Percentiles rank a stretch among this genome's conserved stretches.
Evolutionary conservation across 352 stramenopile species (phyloP).

Genomic region (Globisporangium heterothallicum): DNA sequence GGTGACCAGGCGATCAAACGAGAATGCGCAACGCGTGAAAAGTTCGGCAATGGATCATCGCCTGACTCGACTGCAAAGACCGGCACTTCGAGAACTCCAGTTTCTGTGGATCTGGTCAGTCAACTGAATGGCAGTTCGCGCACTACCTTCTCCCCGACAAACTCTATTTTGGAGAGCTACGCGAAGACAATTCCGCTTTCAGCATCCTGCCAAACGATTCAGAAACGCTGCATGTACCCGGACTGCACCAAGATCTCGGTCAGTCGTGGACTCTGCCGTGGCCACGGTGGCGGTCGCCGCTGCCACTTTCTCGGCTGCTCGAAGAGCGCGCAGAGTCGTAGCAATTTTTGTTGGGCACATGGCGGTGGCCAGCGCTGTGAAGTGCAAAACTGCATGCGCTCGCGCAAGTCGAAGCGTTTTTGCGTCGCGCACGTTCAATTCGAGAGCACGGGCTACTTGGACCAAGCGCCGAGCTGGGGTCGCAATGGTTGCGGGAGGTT

Average conservation of each 20-base stretch:
- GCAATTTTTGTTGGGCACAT: slow-evolving; percentile 65
- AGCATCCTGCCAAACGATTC: slow-evolving; percentile 42
- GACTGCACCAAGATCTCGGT: slow-evolving; percentile 65
- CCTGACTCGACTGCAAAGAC: slow-evolving; percentile 9
- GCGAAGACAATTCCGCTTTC: slow-evolving; percentile 33
- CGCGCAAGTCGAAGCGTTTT: slow-evolving; percentile 58
- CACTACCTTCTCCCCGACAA: neutral
- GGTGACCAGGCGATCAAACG: neutral
- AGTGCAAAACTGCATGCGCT: slow-evolving; percentile 53
- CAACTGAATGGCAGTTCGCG: neutral
- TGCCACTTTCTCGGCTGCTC: slow-evolving; percentile 55
- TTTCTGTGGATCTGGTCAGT: neutral
- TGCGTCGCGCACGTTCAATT: slow-evolving; percentile 53
- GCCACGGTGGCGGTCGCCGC: slow-evolving; percentile 58
- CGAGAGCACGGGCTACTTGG: slow-evolving; percentile 10
- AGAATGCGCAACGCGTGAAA: neutral
- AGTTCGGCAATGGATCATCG: neutral
- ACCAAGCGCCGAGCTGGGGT: too few species aligned
- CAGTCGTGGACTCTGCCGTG: slow-evolving; percentile 55
- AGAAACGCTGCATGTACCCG: slow-evolving; percentile 56
- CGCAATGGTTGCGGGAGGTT: neutral
- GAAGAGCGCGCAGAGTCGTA: slow-evolving; percentile 66
- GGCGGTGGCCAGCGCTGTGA: slow-evolving; percentile 67
- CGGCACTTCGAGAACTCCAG: neutral
- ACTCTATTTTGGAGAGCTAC: slow-evolving; percentile 39